Base-by-base conservation (phyloP, 768 basidiomycete species). In the Serendipita sp. region DNA sequence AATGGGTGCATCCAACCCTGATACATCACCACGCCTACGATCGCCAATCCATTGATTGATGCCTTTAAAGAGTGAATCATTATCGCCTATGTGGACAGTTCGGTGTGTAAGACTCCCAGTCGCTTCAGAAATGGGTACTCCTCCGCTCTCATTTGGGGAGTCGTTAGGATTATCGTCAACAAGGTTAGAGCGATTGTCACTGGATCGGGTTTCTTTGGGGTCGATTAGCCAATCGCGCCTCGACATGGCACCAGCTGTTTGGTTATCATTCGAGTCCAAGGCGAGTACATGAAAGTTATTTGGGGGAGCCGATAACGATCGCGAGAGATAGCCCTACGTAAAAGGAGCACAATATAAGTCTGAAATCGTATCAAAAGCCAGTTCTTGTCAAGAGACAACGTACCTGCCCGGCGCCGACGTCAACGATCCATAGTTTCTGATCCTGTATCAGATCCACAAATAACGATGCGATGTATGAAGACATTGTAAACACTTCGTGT, bases 351-450 rank as follows among this genome's bases (percentile, higher is more conserved):
- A 24, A 24, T 24, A 24, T 24, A 24, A 24, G 24, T 24, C 24
- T 24, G 24, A 24, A 24, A 24, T 24, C 24, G 24, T 24, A 24
- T 24, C 24, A 24, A 24, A 24, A 24, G 24, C 24, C 24, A 24
- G 24, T 24, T 24, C 24, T 24, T 24, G 24, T 24, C 24, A 24
- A 24, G 24, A 24, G 24, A 66, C 34, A 68, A 73, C 69, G 47
- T 65, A 84, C 84, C 71, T 87, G 86, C 15, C 88, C 88, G 4
- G 88, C 84, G 24, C 88, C 88, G 47, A 88, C 77, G 66, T 89
- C 88, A 38, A 89, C 86, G 34, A 81, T 32, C 24, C 5, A 51
- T 7, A n/a, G 48, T 51, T 32, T 51, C 30, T 32, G n/a, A n/a
- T n/a, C n/a, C 30, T 32, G 18, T 7, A 8, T n/a, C n/a, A 7